Evolutionary conservation across 139 green algal genomes (phyloP), one percentile per base, ranked within the genome.

Genomic region (Yamagishiella unicocca): DNA sequence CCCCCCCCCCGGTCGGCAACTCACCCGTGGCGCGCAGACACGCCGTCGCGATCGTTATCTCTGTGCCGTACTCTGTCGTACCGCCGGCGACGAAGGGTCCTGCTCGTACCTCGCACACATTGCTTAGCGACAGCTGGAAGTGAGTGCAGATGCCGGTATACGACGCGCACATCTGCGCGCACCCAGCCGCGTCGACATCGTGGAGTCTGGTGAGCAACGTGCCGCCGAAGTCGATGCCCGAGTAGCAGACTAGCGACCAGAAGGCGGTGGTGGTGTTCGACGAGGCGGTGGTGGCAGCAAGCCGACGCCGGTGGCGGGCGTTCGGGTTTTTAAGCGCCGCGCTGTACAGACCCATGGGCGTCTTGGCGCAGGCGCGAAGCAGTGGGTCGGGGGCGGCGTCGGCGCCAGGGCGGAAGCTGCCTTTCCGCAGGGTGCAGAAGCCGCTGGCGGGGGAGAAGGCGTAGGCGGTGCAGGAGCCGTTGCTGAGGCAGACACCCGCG

Each of bases 351-450:
- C 6, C n/a, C n/a, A 43, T 29, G 38, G 40, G 17, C 43, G 72
- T 80, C 72, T 80, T 80, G 43, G 42, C 43, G 43, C 72, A 80
- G 27, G 43, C 25, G 8, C 67, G 35, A 35, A 38, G 67, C 35
- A 10, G 8, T 4, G 67, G 4, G 10, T 75, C 67, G 10, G 67
- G 29, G 35, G 67, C 9, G 37, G 35, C 67, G 35, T 75, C 35
- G 4, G 67, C 2, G 12, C 67, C 67, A 12, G 67, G n/a, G 12
- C 5, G 35, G 64, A 72, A 72, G 6, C n/a, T 19, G 29, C 29
- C 29, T 6, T n/a, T 40, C n/a, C 64, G 64, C 10, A n/a, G 10
- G 35, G 9, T 75, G 67, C 67, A 75, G 37, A 9, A 10, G 37
- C 37, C 37, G 72, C 27, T 42, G 29, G 9, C 29, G 43, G 43